Evolutionary conservation across 495 filamentous ascomycete species (phyloP).

Genomic region (Parachaetomium inaequale): DNA sequence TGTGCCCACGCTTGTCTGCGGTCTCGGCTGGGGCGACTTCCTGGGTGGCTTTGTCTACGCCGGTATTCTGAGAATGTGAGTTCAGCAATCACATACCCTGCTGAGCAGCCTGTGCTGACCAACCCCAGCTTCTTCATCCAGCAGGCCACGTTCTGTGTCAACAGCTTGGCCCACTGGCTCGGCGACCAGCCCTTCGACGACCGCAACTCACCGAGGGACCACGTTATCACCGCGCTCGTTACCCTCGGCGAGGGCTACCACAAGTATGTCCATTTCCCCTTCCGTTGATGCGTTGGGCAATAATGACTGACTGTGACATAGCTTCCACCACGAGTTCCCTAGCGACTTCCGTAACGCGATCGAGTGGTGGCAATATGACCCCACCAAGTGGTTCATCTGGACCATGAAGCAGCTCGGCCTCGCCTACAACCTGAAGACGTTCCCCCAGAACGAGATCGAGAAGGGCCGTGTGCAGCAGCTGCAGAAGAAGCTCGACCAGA

Average conservation of each 20-base stretch:
- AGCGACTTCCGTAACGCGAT: slow-evolving; percentile 99
- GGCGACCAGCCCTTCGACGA: slow-evolving; percentile 99
- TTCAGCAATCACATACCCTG: background rate
- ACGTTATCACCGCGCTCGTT: slow-evolving; percentile 90
- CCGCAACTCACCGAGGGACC: slow-evolving; percentile 96
- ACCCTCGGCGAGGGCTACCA: slow-evolving; percentile 98
- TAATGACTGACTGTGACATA: background rate
- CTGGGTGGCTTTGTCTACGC: slow-evolving; percentile 89
- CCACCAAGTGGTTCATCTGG: slow-evolving; percentile 98
- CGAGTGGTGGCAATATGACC: slow-evolving; percentile 97
- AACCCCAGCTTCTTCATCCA: slow-evolving; percentile 79
- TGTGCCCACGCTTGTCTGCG: slow-evolving; percentile 78
- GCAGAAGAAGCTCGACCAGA: slow-evolving; percentile 99
- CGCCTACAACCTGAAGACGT: slow-evolving; percentile 94
- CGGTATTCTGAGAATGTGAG: slow-evolving; percentile 78
- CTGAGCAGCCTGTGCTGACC: slow-evolving; percentile 4
- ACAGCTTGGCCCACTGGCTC: slow-evolving; percentile 98
- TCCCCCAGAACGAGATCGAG: slow-evolving; percentile 97
- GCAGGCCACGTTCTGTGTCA: slow-evolving; percentile 99
- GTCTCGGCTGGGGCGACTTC: slow-evolving; percentile 88
- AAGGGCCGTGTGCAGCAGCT: slow-evolving; percentile 95
- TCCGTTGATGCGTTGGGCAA: no score
- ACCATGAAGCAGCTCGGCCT: slow-evolving; percentile 88
- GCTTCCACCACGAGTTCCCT: slow-evolving; percentile 99
- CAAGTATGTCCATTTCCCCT: slow-evolving; percentile 45